These are phyloP conservation scores for Cryomyces minteri DNA, from an alignment of 495 filamentous ascomycete genomes.

Conservation along the genomic window DNA sequence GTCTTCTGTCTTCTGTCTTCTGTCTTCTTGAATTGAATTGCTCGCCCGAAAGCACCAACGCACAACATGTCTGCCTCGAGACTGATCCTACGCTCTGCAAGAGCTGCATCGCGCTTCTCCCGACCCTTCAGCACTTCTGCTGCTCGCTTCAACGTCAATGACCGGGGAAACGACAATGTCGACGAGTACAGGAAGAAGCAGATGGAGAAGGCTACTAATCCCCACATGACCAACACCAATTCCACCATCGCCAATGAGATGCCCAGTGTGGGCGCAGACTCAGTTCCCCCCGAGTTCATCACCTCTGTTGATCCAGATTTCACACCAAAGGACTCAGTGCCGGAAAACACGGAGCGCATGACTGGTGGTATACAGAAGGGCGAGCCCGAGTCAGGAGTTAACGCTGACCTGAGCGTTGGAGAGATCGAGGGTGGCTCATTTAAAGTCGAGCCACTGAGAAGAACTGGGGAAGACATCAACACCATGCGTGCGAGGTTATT, in stretches of 20 bases:
- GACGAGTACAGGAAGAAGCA: constrained; percentile 33
- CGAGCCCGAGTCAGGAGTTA: constrained; percentile 25
- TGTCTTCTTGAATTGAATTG: no score
- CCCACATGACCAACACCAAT: constrained; percentile 42
- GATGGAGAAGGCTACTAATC: constrained; percentile 36
- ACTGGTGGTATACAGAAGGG: constrained; percentile 38
- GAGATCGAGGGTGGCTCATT: constrained; percentile 82
- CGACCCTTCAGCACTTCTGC: constrained; percentile 23
- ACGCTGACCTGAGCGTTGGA: constrained; percentile 67
- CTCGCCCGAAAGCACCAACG: neutral
- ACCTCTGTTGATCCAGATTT: constrained; percentile 36
- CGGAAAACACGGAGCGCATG: constrained; percentile 36
- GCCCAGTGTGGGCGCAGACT: constrained; percentile 36
- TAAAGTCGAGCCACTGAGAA: constrained; percentile 70
- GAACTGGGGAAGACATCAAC: constrained; percentile 57
- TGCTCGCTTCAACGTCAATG: constrained; percentile 17
- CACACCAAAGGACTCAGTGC: constrained; percentile 37
- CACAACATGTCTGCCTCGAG: constrained; percentile 24
- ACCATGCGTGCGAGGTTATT: constrained; percentile 82
- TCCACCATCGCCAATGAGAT: constrained; percentile 44
- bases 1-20: no score
- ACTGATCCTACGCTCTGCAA: constrained; percentile 15
- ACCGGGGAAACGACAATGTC: constrained; percentile 22
- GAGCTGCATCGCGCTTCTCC: constrained; percentile 7
- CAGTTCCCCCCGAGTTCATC: constrained; percentile 41